Evolutionary conservation across 768 basidiomycete species (phyloP).

Genomic region (Calvatia gigantea): DNA sequence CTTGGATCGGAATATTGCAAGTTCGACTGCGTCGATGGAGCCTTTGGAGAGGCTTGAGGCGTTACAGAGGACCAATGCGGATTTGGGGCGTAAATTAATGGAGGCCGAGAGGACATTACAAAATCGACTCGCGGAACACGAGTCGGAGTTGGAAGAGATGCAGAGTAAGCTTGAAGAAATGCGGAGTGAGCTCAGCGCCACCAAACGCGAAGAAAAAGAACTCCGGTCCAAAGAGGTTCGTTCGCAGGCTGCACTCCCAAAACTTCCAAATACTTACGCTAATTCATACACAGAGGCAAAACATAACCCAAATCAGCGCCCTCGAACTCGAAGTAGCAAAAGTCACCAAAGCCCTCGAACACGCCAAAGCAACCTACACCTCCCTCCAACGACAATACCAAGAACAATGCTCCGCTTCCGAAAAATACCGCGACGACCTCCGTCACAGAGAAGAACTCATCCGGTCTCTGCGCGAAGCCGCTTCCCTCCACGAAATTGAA

Average conservation of each 20-base stretch:
- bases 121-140: slow-evolving; percentile 69
- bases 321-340: slow-evolving; percentile 81
- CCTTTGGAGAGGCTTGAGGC: slow-evolving; percentile 71
- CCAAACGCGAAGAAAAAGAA: slow-evolving; percentile 93
- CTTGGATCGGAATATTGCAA: slow-evolving; percentile 52
- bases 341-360: slow-evolving; percentile 70
- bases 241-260: slow-evolving; percentile 10
- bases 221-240: slow-evolving; percentile 80
- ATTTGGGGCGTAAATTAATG: slow-evolving; percentile 68
- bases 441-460: slow-evolving; percentile 75
- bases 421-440: slow-evolving; percentile 72
- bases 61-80: slow-evolving; percentile 68
- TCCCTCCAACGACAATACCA: slow-evolving; percentile 84
- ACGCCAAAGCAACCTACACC: slow-evolving; percentile 65
- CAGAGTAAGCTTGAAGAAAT: slow-evolving; percentile 76
- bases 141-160: slow-evolving; percentile 79
- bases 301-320: slow-evolving; percentile 59
- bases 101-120: slow-evolving; percentile 73
- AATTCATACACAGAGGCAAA: slow-evolving; percentile 46
- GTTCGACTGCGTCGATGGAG: slow-evolving; percentile 69
- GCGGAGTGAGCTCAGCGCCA: slow-evolving; percentile 68
- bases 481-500: slow-evolving; percentile 63
- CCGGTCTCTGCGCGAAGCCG: slow-evolving; percentile 56
- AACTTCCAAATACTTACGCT: background rate
- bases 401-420: slow-evolving; percentile 83